Base-by-base conservation (phyloP, 805 yeast species). In the Clavispora phyllophila region DNA sequence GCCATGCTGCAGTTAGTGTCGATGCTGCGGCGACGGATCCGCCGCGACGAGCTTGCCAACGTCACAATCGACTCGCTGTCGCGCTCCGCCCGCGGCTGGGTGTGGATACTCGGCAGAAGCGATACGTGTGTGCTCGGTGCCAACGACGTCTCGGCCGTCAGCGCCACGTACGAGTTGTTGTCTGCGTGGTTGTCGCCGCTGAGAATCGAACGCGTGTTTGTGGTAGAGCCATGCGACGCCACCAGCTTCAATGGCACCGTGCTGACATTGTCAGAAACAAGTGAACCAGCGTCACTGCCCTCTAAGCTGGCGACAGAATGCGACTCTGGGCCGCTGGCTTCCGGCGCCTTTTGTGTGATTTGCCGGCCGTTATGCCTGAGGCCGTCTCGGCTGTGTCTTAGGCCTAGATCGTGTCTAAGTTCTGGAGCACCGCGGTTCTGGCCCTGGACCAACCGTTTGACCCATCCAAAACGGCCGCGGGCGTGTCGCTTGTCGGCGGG, bases 1-100 rank as follows among this genome's bases (percentile, higher is more conserved):
- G 79, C 68, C 0, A 84, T 78, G 39, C 84, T 78, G 17, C 86
- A 78, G 49, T 79, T 82, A 3, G 84, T 75, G 22, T 77, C 75
- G 25, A 68, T 58, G 46, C 73, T 66, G 42, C 74, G 56, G 46
- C 75, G 56, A 39, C 74, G 55, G 10, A 56, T 46, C 38, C 73
- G 51, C 40, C 75, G 51, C 20, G 72, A 59, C 5, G 69, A 62
- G 40, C 68, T 61, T 7, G 75, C 75, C 46, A 70, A 55, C 3
- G 75, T 70, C 15, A 70, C 64, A 10, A 70, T 70, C 14, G 65
- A 58, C 56, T 69, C 74, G 47, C 68, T 65, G 48, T 70, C 75
- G 31, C 72, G 50, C 26, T 68, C 71, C 6, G 52, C 20, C 43
- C 24, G 36, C 18, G 28, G 29, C n/a, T 36, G 48, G 23, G 45